phyloP scores from a whole-genome alignment of 202 grass and related monocot species.

The Alloteropsis angusta region DNA sequence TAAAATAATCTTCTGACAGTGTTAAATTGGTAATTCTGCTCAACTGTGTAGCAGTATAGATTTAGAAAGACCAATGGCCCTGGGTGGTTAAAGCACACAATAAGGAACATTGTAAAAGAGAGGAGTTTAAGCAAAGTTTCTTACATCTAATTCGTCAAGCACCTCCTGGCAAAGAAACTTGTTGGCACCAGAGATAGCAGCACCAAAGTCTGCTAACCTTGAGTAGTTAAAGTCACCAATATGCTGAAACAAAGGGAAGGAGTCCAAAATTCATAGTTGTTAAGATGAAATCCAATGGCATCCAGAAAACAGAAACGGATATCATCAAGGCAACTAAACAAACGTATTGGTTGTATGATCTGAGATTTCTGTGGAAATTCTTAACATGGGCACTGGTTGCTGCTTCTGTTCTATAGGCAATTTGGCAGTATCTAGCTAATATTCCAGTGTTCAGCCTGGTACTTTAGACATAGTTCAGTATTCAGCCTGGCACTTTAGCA shows the following conservation, averaged over 20 bases:
- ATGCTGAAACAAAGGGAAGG: constrained; percentile 53
- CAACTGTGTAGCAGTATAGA: neutral
- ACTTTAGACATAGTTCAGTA: no score
- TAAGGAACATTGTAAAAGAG: neutral
- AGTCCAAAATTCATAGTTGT: constrained; percentile 13
- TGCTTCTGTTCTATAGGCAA: neutral
- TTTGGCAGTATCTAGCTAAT: neutral
- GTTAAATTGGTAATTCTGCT: constrained; percentile 10
- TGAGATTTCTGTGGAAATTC: neutral
- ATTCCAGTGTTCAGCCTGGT: no score
- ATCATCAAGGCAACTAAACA: neutral
- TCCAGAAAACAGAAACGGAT: neutral
- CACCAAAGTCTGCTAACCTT: constrained; percentile 87
- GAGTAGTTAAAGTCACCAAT: constrained; percentile 83
- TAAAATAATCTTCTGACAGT: neutral
- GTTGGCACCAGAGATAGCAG: constrained; percentile 94
- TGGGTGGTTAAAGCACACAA: neutral
- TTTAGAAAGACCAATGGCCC: neutral
- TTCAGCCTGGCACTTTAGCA: neutral
- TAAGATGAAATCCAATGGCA: constrained; percentile 11
- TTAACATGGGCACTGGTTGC: neutral
- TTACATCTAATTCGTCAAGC: constrained; percentile 97
- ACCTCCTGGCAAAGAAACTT: constrained; percentile 89
- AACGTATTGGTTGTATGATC: neutral
- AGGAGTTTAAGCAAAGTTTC: constrained; percentile 27